Evolutionary conservation across 768 basidiomycete species (phyloP).

Genomic region (Daedaleopsis sinensis): DNA sequence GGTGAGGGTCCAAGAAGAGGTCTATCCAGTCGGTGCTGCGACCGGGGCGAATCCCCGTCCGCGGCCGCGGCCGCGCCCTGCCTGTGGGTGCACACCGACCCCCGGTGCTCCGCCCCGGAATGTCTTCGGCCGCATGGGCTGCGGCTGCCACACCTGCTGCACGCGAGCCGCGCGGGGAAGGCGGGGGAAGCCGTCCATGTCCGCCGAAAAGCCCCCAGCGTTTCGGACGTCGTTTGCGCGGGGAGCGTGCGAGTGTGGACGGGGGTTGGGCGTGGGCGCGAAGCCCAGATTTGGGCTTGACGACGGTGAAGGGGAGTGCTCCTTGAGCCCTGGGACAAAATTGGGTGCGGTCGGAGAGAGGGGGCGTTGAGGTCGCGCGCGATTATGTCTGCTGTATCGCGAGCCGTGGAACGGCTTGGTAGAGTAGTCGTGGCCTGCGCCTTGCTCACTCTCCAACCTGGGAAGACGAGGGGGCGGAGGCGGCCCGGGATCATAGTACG

Average conservation of each 20-base stretch:
- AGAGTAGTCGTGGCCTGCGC: background rate
- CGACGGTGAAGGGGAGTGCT: constrained; percentile 9
- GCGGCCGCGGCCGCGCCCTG: constrained; percentile 11
- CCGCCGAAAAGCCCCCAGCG: background rate
- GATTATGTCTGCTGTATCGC: constrained; percentile 6
- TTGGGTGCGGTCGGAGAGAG: constrained; percentile 15
- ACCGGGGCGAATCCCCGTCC: constrained; percentile 3
- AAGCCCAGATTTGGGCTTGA: constrained; percentile 2
- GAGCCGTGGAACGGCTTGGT: background rate
- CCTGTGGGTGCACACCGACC: background rate
- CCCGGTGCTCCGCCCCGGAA: background rate
- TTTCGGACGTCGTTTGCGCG: background rate
- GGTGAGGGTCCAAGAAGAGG: background rate
- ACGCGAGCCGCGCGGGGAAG: background rate
- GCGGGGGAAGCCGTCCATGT: background rate
- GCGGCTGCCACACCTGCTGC: background rate
- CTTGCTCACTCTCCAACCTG: background rate
- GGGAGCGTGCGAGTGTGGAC: background rate
- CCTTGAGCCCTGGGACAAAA: constrained; percentile 14
- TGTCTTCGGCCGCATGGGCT: background rate
- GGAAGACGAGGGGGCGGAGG: constrained; percentile 50
- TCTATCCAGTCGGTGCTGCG: background rate
- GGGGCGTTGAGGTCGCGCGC: constrained; percentile 8
- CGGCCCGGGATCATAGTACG: constrained; percentile 73
- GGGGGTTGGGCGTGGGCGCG: too few species aligned